Evolutionary conservation across 768 basidiomycete genomes (phyloP), one percentile per base, ranked within the genome.

Genomic region (Hygrocybe punicea): DNA sequence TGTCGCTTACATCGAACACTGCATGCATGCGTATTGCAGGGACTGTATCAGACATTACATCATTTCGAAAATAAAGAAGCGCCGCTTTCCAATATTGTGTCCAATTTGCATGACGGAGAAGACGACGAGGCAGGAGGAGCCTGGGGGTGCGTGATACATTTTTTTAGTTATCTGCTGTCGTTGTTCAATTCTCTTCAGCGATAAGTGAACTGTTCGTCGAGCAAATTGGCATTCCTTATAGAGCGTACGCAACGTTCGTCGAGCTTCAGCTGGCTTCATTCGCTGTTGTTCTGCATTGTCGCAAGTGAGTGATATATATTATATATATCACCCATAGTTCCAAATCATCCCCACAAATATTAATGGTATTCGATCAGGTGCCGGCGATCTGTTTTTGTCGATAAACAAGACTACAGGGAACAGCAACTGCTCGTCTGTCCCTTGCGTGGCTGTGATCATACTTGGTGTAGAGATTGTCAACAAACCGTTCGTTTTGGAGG

Each of bases 401-500:
- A 78, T 56, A 71, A 71, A 34, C 55, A 70, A 49, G 81, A 83
- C 55, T 71, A 75, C 54, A 58, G 67, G 16, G 69, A 69, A 0
- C 62, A 63, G 17, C 51, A 65, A 17, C 67, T 70, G 17, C 64
- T 83, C 37, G 60, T 65, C 11, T 83, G 81, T 51, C 82, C 81
- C 2, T 63, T 79, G 14, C 66, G 57, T 0, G 65, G 67, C 4
- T 83, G 81, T 51, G 53, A 62, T 0, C 61, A 78, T 58, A 62
- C 70, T 1, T 83, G 81, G 81, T 83, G 81, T 65, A 83, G 79
- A 62, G 62, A 64, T 13, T 83, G 81, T 66, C 75, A 75, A 21
- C 73, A 76, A 51, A 42, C 59, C 19, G 62, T 69, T 55, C 67
- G 49, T 60, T 71, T 64, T 3, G 65, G 59, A 3, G 73, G 66